Percentiles rank a stretch among this genome's conserved stretches.
These are phyloP conservation scores for Pseudopediastrum boryanum DNA, from an alignment of 139 green algal species.

Conservation along the genomic window DNA sequence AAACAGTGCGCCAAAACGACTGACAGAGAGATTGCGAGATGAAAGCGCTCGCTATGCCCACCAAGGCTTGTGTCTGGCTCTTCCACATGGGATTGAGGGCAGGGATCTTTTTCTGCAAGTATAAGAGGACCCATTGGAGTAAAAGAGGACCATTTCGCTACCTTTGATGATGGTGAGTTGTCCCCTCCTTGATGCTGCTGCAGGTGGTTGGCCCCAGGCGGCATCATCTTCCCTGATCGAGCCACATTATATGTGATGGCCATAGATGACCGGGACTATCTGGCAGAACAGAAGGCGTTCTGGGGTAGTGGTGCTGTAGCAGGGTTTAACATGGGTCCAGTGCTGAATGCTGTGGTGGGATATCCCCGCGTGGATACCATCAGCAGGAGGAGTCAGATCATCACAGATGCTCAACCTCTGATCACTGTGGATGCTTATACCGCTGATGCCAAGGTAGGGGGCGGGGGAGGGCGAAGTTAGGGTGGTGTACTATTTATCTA, in stretches of 20 bases:
- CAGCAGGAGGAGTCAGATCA: constrained; percentile 6
- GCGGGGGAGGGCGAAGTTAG: background rate
- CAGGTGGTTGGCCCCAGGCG: constrained; percentile 68
- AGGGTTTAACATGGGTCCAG: constrained; percentile 3
- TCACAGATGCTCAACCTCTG: constrained; percentile 10
- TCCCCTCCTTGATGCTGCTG: too few relatives aligned
- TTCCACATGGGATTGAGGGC: background rate
- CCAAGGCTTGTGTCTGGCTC: too few relatives aligned
- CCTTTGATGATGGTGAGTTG: too few relatives aligned
- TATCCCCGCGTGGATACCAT: constrained; percentile 10
- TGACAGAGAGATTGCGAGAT: too few relatives aligned
- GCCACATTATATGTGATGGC: constrained; percentile 55
- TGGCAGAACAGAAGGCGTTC: constrained; percentile 76
- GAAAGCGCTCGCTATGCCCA: too few relatives aligned
- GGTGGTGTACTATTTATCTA: background rate
- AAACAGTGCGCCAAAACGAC: too few relatives aligned
- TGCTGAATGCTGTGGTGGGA: constrained; percentile 22
- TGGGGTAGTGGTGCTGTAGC: constrained; percentile 39
- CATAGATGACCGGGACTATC: constrained; percentile 84
- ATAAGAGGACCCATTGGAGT: too few relatives aligned
- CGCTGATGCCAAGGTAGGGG: background rate
- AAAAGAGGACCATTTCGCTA: too few relatives aligned
- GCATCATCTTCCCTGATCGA: constrained; percentile 70
- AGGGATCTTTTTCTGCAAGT: background rate
- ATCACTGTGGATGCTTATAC: constrained; percentile 1